These are phyloP conservation scores for Phytophthora brassicae DNA, from an alignment of 352 stramenopile species.

Conservation along the genomic window DNA sequence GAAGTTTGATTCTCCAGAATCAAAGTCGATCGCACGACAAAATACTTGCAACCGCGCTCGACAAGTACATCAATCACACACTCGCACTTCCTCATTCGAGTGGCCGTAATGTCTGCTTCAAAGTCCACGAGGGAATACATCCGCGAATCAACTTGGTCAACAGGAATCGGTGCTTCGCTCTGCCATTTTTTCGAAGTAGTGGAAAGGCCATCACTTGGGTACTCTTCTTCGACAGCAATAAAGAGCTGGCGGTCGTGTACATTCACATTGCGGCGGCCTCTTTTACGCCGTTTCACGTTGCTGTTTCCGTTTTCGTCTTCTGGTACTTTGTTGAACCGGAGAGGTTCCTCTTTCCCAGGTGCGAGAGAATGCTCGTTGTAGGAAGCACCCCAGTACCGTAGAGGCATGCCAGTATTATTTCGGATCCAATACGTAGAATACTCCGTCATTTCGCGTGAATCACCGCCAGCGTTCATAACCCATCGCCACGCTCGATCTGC, in stretches of 20 bases:
- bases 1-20: conserved; percentile 84
- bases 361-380: conserved; percentile 56
- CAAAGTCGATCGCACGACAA: conserved; percentile 81
- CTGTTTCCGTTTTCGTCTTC: not conserved
- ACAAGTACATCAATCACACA: conserved; percentile 86
- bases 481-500: conserved; percentile 79
- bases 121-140: conserved; percentile 79
- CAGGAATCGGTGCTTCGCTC: conserved; percentile 73
- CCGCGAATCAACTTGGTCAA: conserved; percentile 83
- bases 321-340: conserved; percentile 46
- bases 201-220: conserved; percentile 29
- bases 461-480: conserved; percentile 66
- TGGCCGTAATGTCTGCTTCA: conserved; percentile 46
- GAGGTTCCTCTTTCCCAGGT: conserved; percentile 61
- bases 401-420: conserved; percentile 80
- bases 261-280: conserved; percentile 18
- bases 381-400: conserved; percentile 72
- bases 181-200: conserved; percentile 56
- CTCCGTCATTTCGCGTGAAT: conserved; percentile 72
- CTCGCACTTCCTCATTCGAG: conserved; percentile 73
- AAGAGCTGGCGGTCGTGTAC: conserved; percentile 56
- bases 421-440: conserved; percentile 89
- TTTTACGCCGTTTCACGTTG: conserved; percentile 16
- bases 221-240: conserved; percentile 68
- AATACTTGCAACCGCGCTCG: conserved; percentile 86